phyloP scores from a whole-genome alignment of 306 rosid genomes.

The Ammopiptanthus mongolicus region DNA sequence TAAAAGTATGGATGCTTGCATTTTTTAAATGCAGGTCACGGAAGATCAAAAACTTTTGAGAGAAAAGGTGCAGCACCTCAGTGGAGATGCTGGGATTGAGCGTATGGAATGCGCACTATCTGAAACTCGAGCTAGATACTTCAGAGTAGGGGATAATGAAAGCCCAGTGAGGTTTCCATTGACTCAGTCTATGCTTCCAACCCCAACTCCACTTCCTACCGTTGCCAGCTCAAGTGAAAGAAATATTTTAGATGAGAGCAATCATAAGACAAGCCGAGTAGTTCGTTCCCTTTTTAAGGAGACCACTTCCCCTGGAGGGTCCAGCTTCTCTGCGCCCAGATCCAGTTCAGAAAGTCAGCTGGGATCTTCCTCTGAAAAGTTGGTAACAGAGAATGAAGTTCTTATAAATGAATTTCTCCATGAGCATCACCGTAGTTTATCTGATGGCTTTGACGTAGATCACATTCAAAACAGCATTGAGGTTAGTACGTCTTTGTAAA shows the following conservation, averaged over 20 bases:
- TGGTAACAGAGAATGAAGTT: conserved; percentile 62
- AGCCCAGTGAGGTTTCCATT: conserved; percentile 37
- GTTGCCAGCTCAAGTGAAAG: conserved; percentile 38
- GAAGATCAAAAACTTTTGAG: conserved; percentile 76
- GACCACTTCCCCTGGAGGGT: conserved; percentile 22
- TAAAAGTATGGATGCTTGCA: not conserved
- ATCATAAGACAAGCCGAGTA: conserved; percentile 36
- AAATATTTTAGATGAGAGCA: conserved; percentile 24
- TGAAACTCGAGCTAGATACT: conserved; percentile 75
- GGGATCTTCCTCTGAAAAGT: conserved; percentile 37
- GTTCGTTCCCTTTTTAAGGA: conserved; percentile 85
- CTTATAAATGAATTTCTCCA: conserved; percentile 83
- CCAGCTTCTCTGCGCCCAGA: conserved; percentile 28
- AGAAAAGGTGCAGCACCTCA: conserved; percentile 75
- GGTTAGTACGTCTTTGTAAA: conserved; percentile 42
- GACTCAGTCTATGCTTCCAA: conserved; percentile 17
- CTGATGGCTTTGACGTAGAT: conserved; percentile 39
- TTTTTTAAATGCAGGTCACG: conserved; percentile 46
- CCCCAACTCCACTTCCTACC: conserved; percentile 30
- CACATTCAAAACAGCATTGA: conserved; percentile 48
- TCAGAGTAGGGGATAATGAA: conserved; percentile 45
- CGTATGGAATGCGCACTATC: conserved; percentile 79
- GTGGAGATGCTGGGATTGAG: conserved; percentile 90
- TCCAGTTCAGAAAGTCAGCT: conserved; percentile 33
- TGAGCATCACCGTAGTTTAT: conserved; percentile 40